Base-by-base conservation (phyloP, 2,329 filamentous ascomycete species). In the Didymella keratinophila region DNA sequence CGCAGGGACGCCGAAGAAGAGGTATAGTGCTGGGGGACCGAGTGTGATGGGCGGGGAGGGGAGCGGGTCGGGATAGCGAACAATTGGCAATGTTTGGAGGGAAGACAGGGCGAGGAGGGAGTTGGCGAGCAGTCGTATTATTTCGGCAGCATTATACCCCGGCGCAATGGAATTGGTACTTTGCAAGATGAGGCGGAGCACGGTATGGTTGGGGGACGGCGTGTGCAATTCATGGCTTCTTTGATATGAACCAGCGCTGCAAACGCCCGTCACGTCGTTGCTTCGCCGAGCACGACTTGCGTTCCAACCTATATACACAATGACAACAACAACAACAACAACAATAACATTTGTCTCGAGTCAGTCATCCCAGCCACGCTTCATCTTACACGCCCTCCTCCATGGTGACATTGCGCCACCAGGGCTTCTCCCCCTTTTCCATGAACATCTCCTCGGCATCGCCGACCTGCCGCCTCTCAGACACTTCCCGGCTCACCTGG, bases 381-480 rank as follows among this genome's bases (percentile, higher is more conserved):
- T 46, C 44, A 32, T 50, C 32, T 27, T 49, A 50, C 49, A 42
- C 73, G 5, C 78, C 79, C 68, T 82, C 80, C 58, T 82, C 80
- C 78, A 82, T 81, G 1, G 78, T 78, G 0, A 82, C 80, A 61
- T 80, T 79, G 45, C 77, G 74, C 81, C 81, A 83, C 81, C 81
- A 82, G n/a, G 71, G 71, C 54, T 62, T 64, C 51, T 63, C 65
- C 7, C 65, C 63, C 27, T 66, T 64, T 20, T 71, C 81, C 37
- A 80, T 80, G 69, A 94, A 83, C 81, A 93, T 84, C 73, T 87
- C 87, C 79, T 92, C 91, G 55, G 89, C 89, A 80, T 97, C 93
- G 63, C 93, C 93, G 55, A 97, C 93, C 80, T 97, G 93, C 78
- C 91, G 90, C 65, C 93, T 84, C 80, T 94, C 92, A 58, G 90